phyloP scores from a whole-genome alignment of 2,329 filamentous ascomycete species.

The Colletotrichum orbiculare region DNA sequence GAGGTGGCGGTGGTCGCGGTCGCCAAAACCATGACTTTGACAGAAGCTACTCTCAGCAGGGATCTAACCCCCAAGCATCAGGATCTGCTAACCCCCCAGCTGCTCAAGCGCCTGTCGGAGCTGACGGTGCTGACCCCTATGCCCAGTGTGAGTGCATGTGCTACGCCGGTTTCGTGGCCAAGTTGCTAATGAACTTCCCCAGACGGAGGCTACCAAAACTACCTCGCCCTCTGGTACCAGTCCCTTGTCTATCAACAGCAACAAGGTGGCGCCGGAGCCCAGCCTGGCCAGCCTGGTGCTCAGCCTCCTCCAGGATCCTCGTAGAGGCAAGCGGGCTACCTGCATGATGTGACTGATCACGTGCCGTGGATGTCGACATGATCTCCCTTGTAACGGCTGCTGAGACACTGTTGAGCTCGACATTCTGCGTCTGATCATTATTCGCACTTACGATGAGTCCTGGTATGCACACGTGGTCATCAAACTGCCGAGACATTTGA shows the following conservation, averaged over 20 bases:
- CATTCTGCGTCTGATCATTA: too few relatives aligned
- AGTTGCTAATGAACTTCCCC: slow-evolving; percentile 40
- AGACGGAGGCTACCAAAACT: slow-evolving; percentile 86
- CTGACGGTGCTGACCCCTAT: slow-evolving; percentile 74
- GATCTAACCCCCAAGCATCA: slow-evolving; percentile 48
- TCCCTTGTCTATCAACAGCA: slow-evolving; percentile 63
- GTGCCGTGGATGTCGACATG: slow-evolving; percentile 38
- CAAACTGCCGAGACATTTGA: too few relatives aligned
- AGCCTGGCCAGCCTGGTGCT: slow-evolving; percentile 39
- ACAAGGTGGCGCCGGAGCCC: slow-evolving; percentile 45
- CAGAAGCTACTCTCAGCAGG: slow-evolving; percentile 63
- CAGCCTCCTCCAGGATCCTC: slow-evolving; percentile 35
- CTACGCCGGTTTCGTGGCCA: background rate
- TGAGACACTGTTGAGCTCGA: too few relatives aligned
- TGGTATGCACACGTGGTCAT: too few relatives aligned
- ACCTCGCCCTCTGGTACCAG: slow-evolving; percentile 84
- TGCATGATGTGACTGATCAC: slow-evolving; percentile 39
- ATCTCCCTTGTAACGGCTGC: slow-evolving; percentile 28
- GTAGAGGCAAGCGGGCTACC: slow-evolving; percentile 33
- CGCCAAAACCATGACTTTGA: slow-evolving; percentile 64
- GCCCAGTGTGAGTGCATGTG: slow-evolving; percentile 71
- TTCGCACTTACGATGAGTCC: too few relatives aligned
- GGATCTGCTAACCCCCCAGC: slow-evolving; percentile 54
- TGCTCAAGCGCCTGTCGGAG: slow-evolving; percentile 55
- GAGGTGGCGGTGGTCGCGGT: slow-evolving; percentile 54